Base-by-base conservation (phyloP, 768 basidiomycete species). In the Peribolospora baueri region DNA sequence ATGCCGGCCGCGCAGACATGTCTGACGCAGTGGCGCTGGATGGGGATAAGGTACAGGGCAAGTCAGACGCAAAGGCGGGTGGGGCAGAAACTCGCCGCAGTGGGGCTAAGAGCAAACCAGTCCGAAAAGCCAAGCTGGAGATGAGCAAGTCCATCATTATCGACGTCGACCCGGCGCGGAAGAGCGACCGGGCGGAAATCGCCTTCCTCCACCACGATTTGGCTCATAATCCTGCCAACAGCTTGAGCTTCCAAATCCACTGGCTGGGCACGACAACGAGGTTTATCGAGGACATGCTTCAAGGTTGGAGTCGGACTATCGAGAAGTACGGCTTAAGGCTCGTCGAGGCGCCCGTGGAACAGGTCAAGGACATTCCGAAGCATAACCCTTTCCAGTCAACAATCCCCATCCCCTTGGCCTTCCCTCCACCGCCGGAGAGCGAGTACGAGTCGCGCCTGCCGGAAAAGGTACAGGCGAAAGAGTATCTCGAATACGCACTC, bases 221-320 rank as follows among this genome's bases (percentile, higher is more conserved):
- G 55, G 82, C 91, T 53, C 91, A 95, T 66, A 95, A 95, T 63
- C 83, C 86, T 0, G 76, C 73, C n/a, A 91, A 82, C 39, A 84
- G 83, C 56, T 93, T 93, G 69, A 91, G 97, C 67, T 88, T 97
- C 62, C 90, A 98, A 67, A 72, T 98, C 39, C 84, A 91, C 58
- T 98, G 93, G 91, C 81, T 97, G 46, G 88, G 86, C 3, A 82
- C 88, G 2, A 88, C 87, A 1, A 86, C 88, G 36, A 77, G 84
- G 25, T 81, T 80, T 59, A 82, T 97, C 52, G 90, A 95, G 59
- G 87, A 91, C 60, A 75, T 81, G 52, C 72, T 93, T 36, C 77
- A 81, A 45, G 73, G 76, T 52, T 88, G 87, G 82, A 76, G 76
- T 54, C 73, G 83, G 46, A 74, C 76, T 4, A 84, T 90, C 48